phyloP scores from a whole-genome alignment of 2,329 filamentous ascomycete genomes.

The Cucurbitaria berberidis region DNA sequence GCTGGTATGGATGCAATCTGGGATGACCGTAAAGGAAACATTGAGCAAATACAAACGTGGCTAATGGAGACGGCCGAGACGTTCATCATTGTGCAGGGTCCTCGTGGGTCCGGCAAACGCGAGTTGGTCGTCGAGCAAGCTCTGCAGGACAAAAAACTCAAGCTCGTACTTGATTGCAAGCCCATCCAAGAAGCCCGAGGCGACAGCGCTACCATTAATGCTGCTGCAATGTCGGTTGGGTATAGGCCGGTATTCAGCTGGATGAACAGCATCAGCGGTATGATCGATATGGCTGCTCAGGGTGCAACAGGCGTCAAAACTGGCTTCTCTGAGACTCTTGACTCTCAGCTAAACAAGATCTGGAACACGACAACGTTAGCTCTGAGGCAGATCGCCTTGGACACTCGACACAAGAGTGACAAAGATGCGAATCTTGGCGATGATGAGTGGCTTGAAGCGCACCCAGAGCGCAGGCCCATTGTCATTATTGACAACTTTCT shows the following conservation, averaged over 20 bases:
- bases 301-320: constrained; percentile 93
- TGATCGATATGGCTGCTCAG: constrained; percentile 90
- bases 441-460: constrained; percentile 87
- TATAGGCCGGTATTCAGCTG: constrained; percentile 94
- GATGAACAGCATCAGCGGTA: constrained; percentile 92
- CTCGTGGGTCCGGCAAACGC: constrained; percentile 87
- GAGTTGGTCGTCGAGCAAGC: constrained; percentile 88
- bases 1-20: constrained; percentile 81
- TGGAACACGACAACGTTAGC: constrained; percentile 82
- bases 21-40: constrained; percentile 82
- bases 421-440: constrained; percentile 75
- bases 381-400: constrained; percentile 76
- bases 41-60: constrained; percentile 83
- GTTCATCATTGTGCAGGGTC: constrained; percentile 92
- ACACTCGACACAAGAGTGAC: constrained; percentile 72
- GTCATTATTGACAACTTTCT: constrained; percentile 93
- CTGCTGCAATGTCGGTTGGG: constrained; percentile 81
- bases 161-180: constrained; percentile 90
- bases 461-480: constrained; percentile 81
- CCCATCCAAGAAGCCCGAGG: constrained; percentile 89
- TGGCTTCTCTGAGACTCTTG: constrained; percentile 90
- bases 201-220: constrained; percentile 82
- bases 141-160: constrained; percentile 75
- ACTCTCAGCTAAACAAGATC: constrained; percentile 88
- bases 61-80: constrained; percentile 87